A percentile compares a stretch with the other conserved stretches of the same genome.
phyloP scores from a whole-genome alignment of 2,329 filamentous ascomycete species.

The Penicillium sp. region DNA sequence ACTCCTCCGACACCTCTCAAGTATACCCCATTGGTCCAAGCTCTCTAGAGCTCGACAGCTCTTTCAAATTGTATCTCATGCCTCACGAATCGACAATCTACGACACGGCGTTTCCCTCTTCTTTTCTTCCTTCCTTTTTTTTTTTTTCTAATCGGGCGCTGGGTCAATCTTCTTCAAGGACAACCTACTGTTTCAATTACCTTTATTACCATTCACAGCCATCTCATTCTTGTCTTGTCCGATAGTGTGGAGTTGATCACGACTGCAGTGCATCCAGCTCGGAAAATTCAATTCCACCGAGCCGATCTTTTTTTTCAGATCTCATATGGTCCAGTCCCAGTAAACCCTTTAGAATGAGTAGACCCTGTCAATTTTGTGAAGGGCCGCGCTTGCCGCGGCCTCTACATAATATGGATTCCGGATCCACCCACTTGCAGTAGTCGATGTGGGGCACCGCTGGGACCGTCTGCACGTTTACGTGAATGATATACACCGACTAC shows the following conservation, averaged over 20 bases:
- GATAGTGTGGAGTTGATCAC: not conserved
- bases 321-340: not conserved
- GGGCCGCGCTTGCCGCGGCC: not conserved
- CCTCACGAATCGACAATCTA: constrained; percentile 24
- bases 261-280: not conserved
- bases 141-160: constrained; percentile 10
- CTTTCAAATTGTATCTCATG: constrained; percentile 23
- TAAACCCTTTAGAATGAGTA: not conserved
- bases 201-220: constrained; percentile 7
- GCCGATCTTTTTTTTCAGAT: not conserved
- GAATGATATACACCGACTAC: not conserved
- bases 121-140: constrained; percentile 6
- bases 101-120: constrained; percentile 22
- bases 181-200: constrained; percentile 2
- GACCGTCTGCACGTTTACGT: not conserved
- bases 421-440: not conserved
- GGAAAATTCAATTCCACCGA: not conserved
- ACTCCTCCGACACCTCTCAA: not conserved
- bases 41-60: constrained; percentile 1
- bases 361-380: not conserved
- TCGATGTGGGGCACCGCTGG: not conserved
- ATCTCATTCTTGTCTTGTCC: constrained; percentile 13
- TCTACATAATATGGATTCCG: not conserved
- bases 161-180: constrained; percentile 9
- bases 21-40: constrained; percentile 13